Percentiles rank a stretch among this genome's conserved stretches.
phyloP scores from a whole-genome alignment of 805 yeast species.

The Saccharomyces paradoxus region DNA sequence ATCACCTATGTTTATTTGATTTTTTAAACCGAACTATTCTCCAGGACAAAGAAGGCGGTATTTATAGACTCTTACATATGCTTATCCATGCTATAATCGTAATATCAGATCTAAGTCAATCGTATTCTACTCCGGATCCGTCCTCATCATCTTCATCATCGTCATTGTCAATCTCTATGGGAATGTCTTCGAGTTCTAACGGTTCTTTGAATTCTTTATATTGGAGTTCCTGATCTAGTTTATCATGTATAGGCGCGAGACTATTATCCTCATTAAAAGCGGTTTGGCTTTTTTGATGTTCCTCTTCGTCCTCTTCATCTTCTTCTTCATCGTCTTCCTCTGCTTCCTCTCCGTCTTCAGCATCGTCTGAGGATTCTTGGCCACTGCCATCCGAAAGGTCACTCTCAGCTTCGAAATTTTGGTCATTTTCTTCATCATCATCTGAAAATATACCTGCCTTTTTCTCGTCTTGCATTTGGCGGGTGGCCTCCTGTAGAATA shows the following conservation, averaged over 20 bases:
- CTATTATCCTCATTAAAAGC: conserved; percentile 24
- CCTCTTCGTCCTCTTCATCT: conserved; percentile 32
- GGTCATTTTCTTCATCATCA: conserved; percentile 30
- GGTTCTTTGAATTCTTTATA: conserved; percentile 1
- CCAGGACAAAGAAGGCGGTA: not conserved
- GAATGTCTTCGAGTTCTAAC: conserved; percentile 17
- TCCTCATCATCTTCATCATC: conserved; percentile 31
- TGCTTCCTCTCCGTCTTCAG: conserved; percentile 14
- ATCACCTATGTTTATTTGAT: not conserved
- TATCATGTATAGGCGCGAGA: conserved; percentile 30
- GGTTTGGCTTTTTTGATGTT: conserved; percentile 28
- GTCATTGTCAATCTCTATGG: conserved; percentile 24
- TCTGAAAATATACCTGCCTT: conserved; percentile 13
- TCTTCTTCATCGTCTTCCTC: conserved; percentile 13
- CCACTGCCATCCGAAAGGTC: conserved; percentile 27
- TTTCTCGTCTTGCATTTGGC: conserved; percentile 23
- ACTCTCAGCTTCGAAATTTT: conserved; percentile 26
- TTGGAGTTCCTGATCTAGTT: conserved; percentile 10
- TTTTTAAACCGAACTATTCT: not conserved
- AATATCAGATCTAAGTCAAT: conserved; percentile 8
- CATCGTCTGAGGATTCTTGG: conserved; percentile 5
- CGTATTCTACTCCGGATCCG: conserved; percentile 33
- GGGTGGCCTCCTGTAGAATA: conserved; percentile 40
- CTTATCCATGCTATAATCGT: not conserved
- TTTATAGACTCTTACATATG: not conserved